Conservation (phyloP, 2,329 filamentous ascomycete genomes). For the Diaporthe longicolla region DNA sequence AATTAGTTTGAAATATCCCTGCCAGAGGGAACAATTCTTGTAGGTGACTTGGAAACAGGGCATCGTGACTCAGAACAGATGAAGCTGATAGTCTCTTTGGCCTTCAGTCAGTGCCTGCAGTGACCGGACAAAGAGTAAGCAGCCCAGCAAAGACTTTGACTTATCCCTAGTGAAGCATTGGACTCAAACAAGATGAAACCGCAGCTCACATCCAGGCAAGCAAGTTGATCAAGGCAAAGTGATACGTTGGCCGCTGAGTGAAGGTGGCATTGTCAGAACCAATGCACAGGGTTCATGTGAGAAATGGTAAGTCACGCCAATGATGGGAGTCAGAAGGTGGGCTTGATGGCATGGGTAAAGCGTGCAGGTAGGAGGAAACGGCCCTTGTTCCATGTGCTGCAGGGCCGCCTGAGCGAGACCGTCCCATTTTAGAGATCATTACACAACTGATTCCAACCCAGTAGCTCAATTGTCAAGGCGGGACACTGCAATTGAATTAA, state of each 20-base stretch:
- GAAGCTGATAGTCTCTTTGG: not conserved
- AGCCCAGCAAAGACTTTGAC: not conserved
- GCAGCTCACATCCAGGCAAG: not conserved
- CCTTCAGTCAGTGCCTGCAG: not conserved
- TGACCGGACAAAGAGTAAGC: not conserved
- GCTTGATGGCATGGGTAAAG: not conserved
- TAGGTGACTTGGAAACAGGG: not conserved
- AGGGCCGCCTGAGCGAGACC: not conserved
- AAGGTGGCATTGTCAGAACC: not conserved
- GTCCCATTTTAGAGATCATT: not conserved
- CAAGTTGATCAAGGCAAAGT: no score
- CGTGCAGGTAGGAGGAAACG: not conserved
- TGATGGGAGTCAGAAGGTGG: not conserved
- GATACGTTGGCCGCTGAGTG: not conserved
- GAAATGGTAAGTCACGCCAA: not conserved
- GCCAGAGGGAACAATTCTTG: not conserved
- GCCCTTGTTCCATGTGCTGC: not conserved
- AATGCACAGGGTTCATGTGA: not conserved
- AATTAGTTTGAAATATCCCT: no score
- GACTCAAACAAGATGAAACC: not conserved
- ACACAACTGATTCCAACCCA: not conserved
- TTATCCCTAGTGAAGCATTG: no score
- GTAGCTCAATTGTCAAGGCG: constrained; percentile 6
- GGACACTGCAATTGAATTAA: not conserved
- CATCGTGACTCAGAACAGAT: not conserved